phyloP scores from a whole-genome alignment of 1,284 basidiomycete species.

The Inonotus obliquus region DNA sequence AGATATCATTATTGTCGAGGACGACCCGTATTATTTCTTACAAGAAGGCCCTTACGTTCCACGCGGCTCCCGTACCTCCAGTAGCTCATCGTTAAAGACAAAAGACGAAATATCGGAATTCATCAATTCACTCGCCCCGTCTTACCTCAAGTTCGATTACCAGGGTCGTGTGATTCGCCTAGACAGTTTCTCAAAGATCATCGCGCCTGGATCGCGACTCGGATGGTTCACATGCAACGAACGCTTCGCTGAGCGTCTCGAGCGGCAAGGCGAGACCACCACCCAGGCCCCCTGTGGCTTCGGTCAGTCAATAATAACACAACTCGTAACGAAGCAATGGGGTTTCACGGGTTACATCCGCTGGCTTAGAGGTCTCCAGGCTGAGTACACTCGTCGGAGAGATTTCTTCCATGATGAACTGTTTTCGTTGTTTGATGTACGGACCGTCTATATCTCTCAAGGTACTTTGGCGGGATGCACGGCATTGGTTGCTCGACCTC shows the following conservation, averaged over 20 bases:
- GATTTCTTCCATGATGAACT: constrained; percentile 58
- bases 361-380: constrained; percentile 66
- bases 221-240: constrained; percentile 79
- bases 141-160: constrained; percentile 68
- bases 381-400: constrained; percentile 53
- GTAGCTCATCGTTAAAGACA: constrained; percentile 20
- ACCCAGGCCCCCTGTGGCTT: constrained; percentile 76
- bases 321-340: constrained; percentile 61
- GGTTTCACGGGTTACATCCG: constrained; percentile 66
- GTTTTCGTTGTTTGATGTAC: constrained; percentile 46
- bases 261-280: constrained; percentile 66
- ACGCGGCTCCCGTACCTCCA: constrained; percentile 35
- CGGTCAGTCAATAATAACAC: constrained; percentile 58
- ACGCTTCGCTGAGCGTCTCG: constrained; percentile 68
- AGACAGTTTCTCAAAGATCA: constrained; percentile 81
- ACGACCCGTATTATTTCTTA: constrained; percentile 82
- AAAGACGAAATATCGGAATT: constrained; percentile 32
- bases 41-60: constrained; percentile 53
- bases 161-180: constrained; percentile 77
- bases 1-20: constrained; percentile 73
- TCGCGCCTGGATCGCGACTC: constrained; percentile 73
- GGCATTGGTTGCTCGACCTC: constrained; percentile 40
- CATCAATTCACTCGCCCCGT: constrained; percentile 55
- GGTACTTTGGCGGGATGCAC: constrained; percentile 37
- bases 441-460: constrained; percentile 26